Percentiles rank a stretch among this genome's conserved stretches.
phyloP scores from a whole-genome alignment of 371 early-diverging fungal genomes.

The Coelomomyces lativittatus region DNA sequence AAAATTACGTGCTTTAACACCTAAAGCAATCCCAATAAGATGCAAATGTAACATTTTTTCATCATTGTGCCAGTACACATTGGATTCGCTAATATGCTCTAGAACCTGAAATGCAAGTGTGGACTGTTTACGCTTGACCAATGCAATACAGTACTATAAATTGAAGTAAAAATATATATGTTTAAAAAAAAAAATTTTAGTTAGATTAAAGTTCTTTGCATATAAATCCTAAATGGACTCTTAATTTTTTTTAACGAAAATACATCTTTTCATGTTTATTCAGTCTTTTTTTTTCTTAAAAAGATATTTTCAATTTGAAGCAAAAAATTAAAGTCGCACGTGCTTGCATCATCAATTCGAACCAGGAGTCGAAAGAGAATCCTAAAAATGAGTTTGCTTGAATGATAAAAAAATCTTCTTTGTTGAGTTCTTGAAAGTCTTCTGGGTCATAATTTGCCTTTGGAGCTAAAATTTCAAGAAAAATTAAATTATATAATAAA shows the following conservation, averaged over 20 bases:
- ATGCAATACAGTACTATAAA: background rate
- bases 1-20: slow-evolving; percentile 15
- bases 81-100: slow-evolving; percentile 23
- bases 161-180: no score
- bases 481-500: background rate
- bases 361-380: background rate
- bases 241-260: no score
- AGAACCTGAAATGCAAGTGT: background rate
- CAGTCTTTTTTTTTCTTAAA: no score
- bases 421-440: background rate
- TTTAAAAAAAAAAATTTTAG: no score
- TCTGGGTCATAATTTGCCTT: background rate
- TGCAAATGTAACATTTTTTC: slow-evolving; percentile 19
- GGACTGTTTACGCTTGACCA: background rate
- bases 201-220: no score
- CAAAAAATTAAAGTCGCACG: no score
- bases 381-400: background rate
- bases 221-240: no score
- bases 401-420: background rate
- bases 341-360: background rate
- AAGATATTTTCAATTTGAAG: background rate
- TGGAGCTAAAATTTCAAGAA: background rate
- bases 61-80: slow-evolving; percentile 47
- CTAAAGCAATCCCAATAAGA: slow-evolving; percentile 36
- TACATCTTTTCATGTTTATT: no score